Evolutionary conservation across 2,329 filamentous ascomycete genomes (phyloP).

Genomic region (Trichoderma semiorbis): DNA sequence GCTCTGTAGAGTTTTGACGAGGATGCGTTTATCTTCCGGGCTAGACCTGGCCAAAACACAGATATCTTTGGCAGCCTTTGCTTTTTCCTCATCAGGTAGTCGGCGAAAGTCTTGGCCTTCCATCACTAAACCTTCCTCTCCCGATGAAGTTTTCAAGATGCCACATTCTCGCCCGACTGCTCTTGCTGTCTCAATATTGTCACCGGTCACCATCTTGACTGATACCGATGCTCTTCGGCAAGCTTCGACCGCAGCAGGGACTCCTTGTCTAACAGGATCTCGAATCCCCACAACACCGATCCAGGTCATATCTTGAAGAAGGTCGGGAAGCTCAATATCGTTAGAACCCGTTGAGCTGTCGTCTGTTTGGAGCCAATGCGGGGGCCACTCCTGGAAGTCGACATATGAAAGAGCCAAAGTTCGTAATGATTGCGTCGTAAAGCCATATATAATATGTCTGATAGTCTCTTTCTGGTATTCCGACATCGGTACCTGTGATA

Average conservation of each 20-base stretch:
- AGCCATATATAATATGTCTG: conserved; percentile 47
- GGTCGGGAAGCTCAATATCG: conserved; percentile 23
- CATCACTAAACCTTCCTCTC: conserved; percentile 53
- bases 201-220: conserved; percentile 57
- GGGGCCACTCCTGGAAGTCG: conserved; percentile 70
- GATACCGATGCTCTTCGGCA: conserved; percentile 61
- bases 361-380: conserved; percentile 54
- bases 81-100: conserved; percentile 50
- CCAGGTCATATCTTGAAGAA: neutral
- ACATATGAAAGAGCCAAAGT: conserved; percentile 72
- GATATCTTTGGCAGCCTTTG: conserved; percentile 44
- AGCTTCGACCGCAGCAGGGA: conserved; percentile 55
- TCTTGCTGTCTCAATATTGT: conserved; percentile 55
- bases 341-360: conserved; percentile 39
- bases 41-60: conserved; percentile 56
- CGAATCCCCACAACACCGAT: conserved; percentile 48
- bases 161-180: conserved; percentile 63
- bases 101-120: conserved; percentile 61
- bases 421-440: conserved; percentile 63
- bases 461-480: neutral
- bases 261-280: conserved; percentile 59
- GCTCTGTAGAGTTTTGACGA: conserved; percentile 52
- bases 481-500: neutral
- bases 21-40: conserved; percentile 56
- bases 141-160: conserved; percentile 44